Conservation (phyloP, 2,329 filamentous ascomycete species). For the Beauveria asiatica region DNA sequence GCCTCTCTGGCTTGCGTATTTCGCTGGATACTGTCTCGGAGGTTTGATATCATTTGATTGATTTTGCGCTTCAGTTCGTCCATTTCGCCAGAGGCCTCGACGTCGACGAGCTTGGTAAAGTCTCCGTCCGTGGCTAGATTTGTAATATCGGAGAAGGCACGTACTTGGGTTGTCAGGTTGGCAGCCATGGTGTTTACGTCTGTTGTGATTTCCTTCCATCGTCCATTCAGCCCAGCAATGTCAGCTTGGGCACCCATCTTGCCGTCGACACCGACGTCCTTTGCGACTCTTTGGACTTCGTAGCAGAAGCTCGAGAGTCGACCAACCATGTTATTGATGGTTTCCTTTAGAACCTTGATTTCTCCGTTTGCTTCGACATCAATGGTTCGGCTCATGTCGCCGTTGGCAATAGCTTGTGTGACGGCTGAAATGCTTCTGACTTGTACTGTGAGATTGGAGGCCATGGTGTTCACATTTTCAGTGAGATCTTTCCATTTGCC, state of each 20-base stretch:
- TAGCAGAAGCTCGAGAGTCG: conserved; percentile 92
- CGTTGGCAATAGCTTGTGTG: conserved; percentile 89
- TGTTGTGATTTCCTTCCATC: conserved; percentile 97
- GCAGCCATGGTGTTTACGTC: conserved; percentile 90
- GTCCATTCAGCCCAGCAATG: conserved; percentile 81
- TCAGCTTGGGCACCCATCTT: conserved; percentile 98
- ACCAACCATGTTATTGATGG: conserved; percentile 98
- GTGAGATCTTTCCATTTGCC: conserved; percentile 98
- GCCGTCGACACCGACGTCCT: conserved; percentile 93
- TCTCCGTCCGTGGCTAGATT: conserved; percentile 94
- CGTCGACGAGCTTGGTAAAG: conserved; percentile 92
- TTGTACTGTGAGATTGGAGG: conserved; percentile 59
- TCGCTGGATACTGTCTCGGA: conserved; percentile 91
- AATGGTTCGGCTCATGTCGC: conserved; percentile 93
- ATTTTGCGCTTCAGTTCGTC: conserved; percentile 98
- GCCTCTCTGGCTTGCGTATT: conserved; percentile 94
- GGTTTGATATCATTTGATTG: conserved; percentile 96
- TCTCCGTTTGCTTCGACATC: conserved; percentile 93
- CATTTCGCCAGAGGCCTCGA: conserved; percentile 97
- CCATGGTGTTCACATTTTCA: conserved; percentile 76
- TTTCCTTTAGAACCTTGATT: conserved; percentile 87
- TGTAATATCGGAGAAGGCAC: conserved; percentile 97
- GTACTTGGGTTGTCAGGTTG: conserved; percentile 82
- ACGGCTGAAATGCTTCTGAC: conserved; percentile 80
- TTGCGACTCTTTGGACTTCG: conserved; percentile 89